These are phyloP conservation scores for Adansonia grandidieri DNA, from an alignment of 441 rosid genomes.

Conservation along the genomic window DNA sequence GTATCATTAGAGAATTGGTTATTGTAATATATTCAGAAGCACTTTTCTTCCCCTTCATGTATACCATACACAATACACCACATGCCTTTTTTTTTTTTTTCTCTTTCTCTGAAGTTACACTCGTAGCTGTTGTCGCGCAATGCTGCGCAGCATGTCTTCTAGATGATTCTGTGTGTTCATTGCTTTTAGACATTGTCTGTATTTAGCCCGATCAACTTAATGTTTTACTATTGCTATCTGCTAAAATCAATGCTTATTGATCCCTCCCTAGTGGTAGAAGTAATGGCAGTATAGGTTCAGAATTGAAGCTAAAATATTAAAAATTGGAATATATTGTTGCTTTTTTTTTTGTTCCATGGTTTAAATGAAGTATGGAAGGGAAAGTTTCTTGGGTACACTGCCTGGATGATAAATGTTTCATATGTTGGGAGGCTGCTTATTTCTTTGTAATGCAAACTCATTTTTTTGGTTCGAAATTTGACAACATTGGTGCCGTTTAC, in stretches of 20 bases:
- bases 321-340: neutral
- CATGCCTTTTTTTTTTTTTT: neutral
- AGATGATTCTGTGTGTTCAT: neutral
- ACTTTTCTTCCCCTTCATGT: neutral
- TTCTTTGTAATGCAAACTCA: neutral
- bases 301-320: neutral
- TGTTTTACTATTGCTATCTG: neutral
- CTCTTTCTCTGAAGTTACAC: neutral
- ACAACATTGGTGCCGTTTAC: constrained; percentile 38
- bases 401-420: neutral
- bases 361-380: neutral
- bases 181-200: neutral
- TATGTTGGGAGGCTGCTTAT: neutral
- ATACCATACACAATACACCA: neutral
- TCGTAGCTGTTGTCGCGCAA: neutral
- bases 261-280: neutral
- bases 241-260: neutral
- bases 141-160: neutral
- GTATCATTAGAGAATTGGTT: neutral
- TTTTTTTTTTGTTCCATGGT: neutral
- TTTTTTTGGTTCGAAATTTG: neutral
- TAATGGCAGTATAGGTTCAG: neutral
- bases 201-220: neutral
- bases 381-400: neutral
- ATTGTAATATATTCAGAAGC: neutral